Conservation (phyloP, 352 stramenopile genomes). For the Phytophthora nicotianae region DNA sequence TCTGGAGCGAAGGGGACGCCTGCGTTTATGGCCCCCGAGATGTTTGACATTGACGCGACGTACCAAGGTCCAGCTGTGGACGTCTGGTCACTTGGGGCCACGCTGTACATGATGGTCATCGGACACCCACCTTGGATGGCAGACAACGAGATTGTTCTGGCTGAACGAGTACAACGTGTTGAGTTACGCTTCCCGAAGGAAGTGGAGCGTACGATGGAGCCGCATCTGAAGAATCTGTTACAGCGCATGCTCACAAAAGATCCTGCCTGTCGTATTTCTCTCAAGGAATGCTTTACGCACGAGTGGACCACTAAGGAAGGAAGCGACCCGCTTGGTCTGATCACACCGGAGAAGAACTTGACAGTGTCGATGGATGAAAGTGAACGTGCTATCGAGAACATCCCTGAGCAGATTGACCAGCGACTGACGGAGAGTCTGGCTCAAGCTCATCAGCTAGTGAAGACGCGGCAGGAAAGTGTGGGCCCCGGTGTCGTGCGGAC, state of each 20-base stretch:
- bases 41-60: slow-evolving; percentile 90
- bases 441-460: slow-evolving; percentile 80
- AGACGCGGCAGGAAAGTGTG: slow-evolving; percentile 62
- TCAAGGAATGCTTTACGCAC: slow-evolving; percentile 89
- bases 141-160: slow-evolving; percentile 89
- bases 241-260: slow-evolving; percentile 93
- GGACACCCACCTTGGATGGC: slow-evolving; percentile 90
- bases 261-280: slow-evolving; percentile 73
- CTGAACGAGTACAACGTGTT: slow-evolving; percentile 85
- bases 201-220: slow-evolving; percentile 72
- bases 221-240: slow-evolving; percentile 91
- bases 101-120: slow-evolving; percentile 93
- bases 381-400: slow-evolving; percentile 87
- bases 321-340: slow-evolving; percentile 75
- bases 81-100: slow-evolving; percentile 91
- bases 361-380: slow-evolving; percentile 87
- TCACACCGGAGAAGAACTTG: slow-evolving; percentile 57
- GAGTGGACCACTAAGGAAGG: slow-evolving; percentile 94
- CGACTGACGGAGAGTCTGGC: slow-evolving; percentile 74
- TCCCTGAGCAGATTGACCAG: slow-evolving; percentile 84
- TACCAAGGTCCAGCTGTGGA: slow-evolving; percentile 87
- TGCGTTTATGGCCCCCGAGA: slow-evolving; percentile 92
- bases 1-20: slow-evolving; percentile 84
- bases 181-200: slow-evolving; percentile 88
- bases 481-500: slow-evolving; percentile 49